Percentiles rank a stretch among this genome's conserved stretches.
Evolutionary conservation across 1,139 yeast genomes (phyloP).

Genomic region (Meyerozyma sp.): DNA sequence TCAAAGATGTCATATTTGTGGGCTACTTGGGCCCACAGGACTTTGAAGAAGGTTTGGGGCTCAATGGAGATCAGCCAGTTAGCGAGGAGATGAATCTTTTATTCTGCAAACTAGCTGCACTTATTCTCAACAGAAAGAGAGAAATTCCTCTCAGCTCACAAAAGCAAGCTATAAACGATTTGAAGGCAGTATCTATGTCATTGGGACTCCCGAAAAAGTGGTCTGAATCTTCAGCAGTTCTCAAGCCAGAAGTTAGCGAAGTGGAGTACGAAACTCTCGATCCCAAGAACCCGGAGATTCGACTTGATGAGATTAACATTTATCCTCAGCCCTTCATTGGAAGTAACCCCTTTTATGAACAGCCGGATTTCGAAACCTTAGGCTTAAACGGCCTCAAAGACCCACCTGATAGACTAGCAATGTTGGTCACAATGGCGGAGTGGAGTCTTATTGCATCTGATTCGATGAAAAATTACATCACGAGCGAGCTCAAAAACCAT

Average conservation of each 20-base stretch:
- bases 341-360: constrained; percentile 28
- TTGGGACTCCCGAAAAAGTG: constrained; percentile 20
- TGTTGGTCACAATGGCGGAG: constrained; percentile 40
- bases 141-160: constrained; percentile 19
- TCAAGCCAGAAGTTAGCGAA: constrained; percentile 12
- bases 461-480: constrained; percentile 33
- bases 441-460: constrained; percentile 48
- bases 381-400: constrained; percentile 40
- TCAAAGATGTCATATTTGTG: constrained; percentile 25
- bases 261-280: constrained; percentile 23
- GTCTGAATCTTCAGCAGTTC: constrained; percentile 4
- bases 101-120: constrained; percentile 29
- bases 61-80: constrained; percentile 8
- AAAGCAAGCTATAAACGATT: constrained; percentile 34
- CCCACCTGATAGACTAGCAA: constrained; percentile 42
- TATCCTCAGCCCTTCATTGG: constrained; percentile 11
- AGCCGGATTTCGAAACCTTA: constrained; percentile 31
- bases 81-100: constrained; percentile 24
- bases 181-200: constrained; percentile 25
- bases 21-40: constrained; percentile 41
- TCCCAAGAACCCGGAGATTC: constrained; percentile 31
- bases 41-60: constrained; percentile 44
- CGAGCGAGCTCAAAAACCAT: constrained; percentile 24
- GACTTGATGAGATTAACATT: constrained; percentile 18
- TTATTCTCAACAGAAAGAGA: constrained; percentile 39